Base-by-base conservation (phyloP, 495 filamentous ascomycete species). In the Penicillium odoratum region DNA sequence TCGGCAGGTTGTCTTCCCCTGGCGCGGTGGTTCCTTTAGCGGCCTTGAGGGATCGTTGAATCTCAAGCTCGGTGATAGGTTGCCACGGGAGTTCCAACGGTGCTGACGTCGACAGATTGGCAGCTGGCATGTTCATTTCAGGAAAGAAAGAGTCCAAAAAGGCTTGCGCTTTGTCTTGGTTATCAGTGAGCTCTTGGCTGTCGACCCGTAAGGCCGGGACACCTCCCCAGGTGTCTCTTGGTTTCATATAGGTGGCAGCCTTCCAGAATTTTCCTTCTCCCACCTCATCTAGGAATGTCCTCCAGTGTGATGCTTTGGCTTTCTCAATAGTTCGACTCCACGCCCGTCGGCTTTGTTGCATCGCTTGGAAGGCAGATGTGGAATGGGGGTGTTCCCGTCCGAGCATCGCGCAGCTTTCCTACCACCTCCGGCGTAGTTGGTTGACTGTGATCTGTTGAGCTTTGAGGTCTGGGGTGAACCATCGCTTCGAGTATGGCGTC, bases 61-160 rank as follows among this genome's bases (percentile, higher is more conserved):
- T 55, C 51, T 73, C 64, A 3, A 61, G 48, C 26, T 71, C 51
- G 0, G 68, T 61, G 53, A 69, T 64, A 4, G 57, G 61, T n/a
- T 59, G 38, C 65, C 53, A 72, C 9, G 36, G 53, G 5, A 72
- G 58, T 56, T 58, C 63, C 15, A 5, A 25, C 0, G 5, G 2
- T 8, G 42, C 13, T 18, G 31, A n/a, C 1, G 45, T 15, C 15
- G 51, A 44, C 33, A 18, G 25, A 9, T 16, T 43, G 6, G 44
- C 25, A n/a, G 33, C 26, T 10, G 62, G 65, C 28, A 36, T 50
- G 44, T 57, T 55, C 52, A 69, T 70, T 18, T 25, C 47, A 2
- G 62, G 65, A 47, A 70, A 72, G 64, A 72, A 70, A 0, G 63
- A 7, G 7, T 69, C 60, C 3, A 70, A 5, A 31, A 72, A 69